Percentiles rank a stretch among this genome's conserved stretches.
phyloP scores from a whole-genome alignment of 495 filamentous ascomycete species.

The Wilcoxina mikolae region DNA sequence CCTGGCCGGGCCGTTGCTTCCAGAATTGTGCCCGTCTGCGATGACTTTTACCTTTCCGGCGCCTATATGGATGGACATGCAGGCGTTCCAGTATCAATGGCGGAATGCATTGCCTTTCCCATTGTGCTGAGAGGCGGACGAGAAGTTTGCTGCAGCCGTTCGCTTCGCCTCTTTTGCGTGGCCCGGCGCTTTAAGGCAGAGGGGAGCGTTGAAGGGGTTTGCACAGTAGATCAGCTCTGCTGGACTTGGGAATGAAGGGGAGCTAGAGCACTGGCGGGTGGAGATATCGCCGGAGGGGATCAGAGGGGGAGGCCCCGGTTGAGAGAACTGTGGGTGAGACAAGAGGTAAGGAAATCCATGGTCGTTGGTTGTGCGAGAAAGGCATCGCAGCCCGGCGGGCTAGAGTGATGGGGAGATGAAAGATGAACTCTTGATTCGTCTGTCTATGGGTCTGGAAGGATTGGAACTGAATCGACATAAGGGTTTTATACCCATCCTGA shows the following conservation, averaged over 20 bases:
- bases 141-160: conserved; percentile 3
- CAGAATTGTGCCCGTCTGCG: conserved; percentile 6
- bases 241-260: neutral
- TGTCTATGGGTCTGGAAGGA: too few relatives aligned
- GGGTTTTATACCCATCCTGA: too few relatives aligned
- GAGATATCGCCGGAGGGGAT: too few relatives aligned
- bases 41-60: neutral
- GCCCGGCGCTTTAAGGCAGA: neutral
- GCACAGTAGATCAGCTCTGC: conserved; percentile 4
- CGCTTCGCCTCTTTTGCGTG: neutral
- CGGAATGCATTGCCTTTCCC: conserved; percentile 12
- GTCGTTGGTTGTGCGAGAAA: too few relatives aligned
- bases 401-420: too few relatives aligned
- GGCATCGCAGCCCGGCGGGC: too few relatives aligned
- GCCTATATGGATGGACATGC: conserved; percentile 10
- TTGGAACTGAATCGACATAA: too few relatives aligned
- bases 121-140: conserved; percentile 4
- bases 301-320: too few relatives aligned
- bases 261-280: too few relatives aligned
- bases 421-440: too few relatives aligned
- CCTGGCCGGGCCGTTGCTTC: neutral
- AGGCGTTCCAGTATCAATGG: conserved; percentile 13
- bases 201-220: neutral
- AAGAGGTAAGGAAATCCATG: too few relatives aligned
- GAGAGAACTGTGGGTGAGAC: too few relatives aligned